Conservation (phyloP, 345 rosid species). For the Sonneratia caseolaris region DNA sequence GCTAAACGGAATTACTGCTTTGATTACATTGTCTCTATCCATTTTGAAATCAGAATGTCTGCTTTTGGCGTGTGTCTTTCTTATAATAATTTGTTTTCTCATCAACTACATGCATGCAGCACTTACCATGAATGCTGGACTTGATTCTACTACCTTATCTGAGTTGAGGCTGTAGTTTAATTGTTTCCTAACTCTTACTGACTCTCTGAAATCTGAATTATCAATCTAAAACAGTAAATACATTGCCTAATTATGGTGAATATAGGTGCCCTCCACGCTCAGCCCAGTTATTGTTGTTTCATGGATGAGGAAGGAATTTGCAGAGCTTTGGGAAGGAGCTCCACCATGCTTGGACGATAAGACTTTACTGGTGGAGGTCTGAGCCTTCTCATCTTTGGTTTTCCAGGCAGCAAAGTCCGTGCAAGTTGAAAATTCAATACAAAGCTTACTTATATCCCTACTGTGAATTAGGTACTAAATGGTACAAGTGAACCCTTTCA, state of each 20-base stretch:
- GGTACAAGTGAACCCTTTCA: not conserved
- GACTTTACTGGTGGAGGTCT: slow-evolving; percentile 59
- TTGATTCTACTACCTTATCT: not conserved
- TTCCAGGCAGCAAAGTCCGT: not conserved
- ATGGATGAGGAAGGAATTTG: slow-evolving; percentile 71
- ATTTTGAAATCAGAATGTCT: too few relatives aligned
- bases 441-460: slow-evolving; percentile 7
- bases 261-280: slow-evolving; percentile 81
- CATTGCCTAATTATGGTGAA: not conserved
- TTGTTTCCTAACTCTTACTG: not conserved
- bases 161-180: not conserved
- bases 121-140: not conserved
- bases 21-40: too few relatives aligned
- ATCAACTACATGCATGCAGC: not conserved
- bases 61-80: too few relatives aligned
- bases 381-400: slow-evolving; percentile 13
- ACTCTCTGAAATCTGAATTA: not conserved
- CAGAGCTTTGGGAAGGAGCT: slow-evolving; percentile 87
- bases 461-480: not conserved
- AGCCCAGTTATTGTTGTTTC: slow-evolving; percentile 79
- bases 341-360: slow-evolving; percentile 39
- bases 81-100: too few relatives aligned
- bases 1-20: too few relatives aligned
- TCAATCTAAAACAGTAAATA: not conserved
- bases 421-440: slow-evolving; percentile 24